Evolutionary conservation across 371 early-diverging fungal species (phyloP).

Genomic region (Mucor circinelloides): DNA sequence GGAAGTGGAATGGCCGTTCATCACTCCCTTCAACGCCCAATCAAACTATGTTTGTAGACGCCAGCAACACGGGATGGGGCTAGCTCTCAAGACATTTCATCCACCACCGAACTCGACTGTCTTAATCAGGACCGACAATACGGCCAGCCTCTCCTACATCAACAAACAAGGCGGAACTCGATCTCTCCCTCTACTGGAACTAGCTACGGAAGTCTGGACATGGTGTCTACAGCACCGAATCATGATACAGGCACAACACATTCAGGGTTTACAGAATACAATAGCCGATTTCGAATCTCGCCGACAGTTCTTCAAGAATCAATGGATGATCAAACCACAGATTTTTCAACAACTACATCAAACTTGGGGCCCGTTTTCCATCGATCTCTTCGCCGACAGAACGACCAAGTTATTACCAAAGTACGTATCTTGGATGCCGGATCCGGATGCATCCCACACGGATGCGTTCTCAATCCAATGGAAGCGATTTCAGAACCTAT

Average conservation of each 20-base stretch:
- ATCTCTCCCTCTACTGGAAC: conserved; percentile 3
- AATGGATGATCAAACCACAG: conserved; percentile 1
- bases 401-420: conserved; percentile 12
- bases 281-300: conserved; percentile 19
- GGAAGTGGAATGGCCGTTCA: conserved; percentile 14
- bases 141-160: too few species aligned
- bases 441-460: conserved; percentile 11
- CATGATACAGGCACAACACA: conserved; percentile 19
- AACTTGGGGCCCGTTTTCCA: neutral
- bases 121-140: too few species aligned
- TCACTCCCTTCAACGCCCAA: conserved; percentile 2
- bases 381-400: conserved; percentile 30
- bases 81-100: too few species aligned
- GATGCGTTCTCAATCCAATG: conserved; percentile 5
- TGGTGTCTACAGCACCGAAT: conserved; percentile 14
- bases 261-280: neutral
- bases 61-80: conserved; percentile 24
- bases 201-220: conserved; percentile 27
- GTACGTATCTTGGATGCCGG: conserved; percentile 27
- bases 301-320: conserved; percentile 1
- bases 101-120: too few species aligned
- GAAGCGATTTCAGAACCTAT: too few species aligned
- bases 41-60: conserved; percentile 16
- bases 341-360: conserved; percentile 12
- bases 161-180: neutral